Conservation (phyloP, 106 monocot genomes). For the Xerophyta viscosa region DNA sequence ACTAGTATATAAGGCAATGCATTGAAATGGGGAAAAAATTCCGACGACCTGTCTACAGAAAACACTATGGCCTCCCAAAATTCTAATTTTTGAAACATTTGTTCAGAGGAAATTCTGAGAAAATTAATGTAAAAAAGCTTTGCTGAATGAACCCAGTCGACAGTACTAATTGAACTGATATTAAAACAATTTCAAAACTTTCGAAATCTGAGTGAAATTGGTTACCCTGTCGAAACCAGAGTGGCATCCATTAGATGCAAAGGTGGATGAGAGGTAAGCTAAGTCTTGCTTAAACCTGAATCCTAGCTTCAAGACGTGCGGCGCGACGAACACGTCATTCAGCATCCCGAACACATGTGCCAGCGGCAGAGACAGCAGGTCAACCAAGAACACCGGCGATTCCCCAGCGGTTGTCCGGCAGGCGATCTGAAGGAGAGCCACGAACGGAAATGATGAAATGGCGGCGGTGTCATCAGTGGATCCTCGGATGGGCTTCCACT, state of each 20-base stretch:
- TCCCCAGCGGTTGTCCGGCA: conserved; percentile 26
- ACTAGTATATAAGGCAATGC: too few species aligned
- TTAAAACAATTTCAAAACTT: too few species aligned
- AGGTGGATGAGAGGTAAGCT: conserved; percentile 69
- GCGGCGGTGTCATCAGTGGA: too few species aligned
- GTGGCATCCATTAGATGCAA: conserved; percentile 37
- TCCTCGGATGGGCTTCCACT: conserved; percentile 65
- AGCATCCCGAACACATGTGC: conserved; percentile 38
- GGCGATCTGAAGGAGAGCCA: conserved; percentile 90
- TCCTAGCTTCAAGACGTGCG: conserved; percentile 66
- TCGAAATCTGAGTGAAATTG: neutral
- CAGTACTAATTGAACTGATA: too few species aligned
- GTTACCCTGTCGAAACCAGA: conserved; percentile 68
- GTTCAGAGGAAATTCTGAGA: too few species aligned
- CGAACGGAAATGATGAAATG: too few species aligned
- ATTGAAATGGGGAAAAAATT: too few species aligned
- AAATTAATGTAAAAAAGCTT: too few species aligned
- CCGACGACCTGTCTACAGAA: too few species aligned
- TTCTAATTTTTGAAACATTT: too few species aligned
- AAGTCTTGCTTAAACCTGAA: conserved; percentile 96
- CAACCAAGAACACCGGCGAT: conserved; percentile 64
- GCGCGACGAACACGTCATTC: conserved; percentile 55
- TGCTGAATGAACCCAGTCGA: too few species aligned
- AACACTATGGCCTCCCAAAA: too few species aligned
- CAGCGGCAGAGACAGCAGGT: conserved; percentile 55